Evolutionary conservation across 179 eudicot genomes (phyloP).

Genomic region (Nepenthes alata): DNA sequence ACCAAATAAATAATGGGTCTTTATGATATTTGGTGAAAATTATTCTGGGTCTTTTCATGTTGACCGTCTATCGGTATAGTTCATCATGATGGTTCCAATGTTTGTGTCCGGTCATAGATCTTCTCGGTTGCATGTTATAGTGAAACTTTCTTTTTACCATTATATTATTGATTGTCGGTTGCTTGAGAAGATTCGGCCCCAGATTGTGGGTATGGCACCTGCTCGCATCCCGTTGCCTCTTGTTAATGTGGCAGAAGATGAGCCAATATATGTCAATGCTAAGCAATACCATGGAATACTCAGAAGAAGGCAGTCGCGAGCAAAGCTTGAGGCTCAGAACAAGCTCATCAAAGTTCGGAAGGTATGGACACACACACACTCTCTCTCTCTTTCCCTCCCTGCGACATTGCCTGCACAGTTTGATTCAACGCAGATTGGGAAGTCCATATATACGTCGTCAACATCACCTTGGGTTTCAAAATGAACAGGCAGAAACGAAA

Average conservation of each 20-base stretch:
- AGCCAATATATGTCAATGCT: constrained; percentile 68
- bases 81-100: too few species aligned
- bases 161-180: not conserved
- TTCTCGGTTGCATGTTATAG: too few species aligned
- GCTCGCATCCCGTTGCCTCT: constrained; percentile 61
- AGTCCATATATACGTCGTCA: not conserved
- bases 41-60: too few species aligned
- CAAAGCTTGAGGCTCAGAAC: constrained; percentile 74
- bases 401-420: not conserved
- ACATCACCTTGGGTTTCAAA: not conserved
- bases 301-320: constrained; percentile 65
- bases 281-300: constrained; percentile 71
- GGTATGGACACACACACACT: constrained; percentile 17
- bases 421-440: not conserved
- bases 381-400: not conserved
- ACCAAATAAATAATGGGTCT: too few species aligned
- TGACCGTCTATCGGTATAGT: too few species aligned
- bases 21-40: too few species aligned
- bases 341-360: constrained; percentile 60
- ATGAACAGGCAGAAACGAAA: too few species aligned
- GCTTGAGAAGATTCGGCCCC: constrained; percentile 31
- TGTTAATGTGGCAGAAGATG: constrained; percentile 46
- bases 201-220: constrained; percentile 38
- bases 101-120: too few species aligned
- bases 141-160: too few species aligned